A percentile compares a stretch with the other conserved stretches of the same genome.
These are phyloP conservation scores for Eutrema yunnanense DNA, from an alignment of 345 rosid species.

Conservation along the genomic window DNA sequence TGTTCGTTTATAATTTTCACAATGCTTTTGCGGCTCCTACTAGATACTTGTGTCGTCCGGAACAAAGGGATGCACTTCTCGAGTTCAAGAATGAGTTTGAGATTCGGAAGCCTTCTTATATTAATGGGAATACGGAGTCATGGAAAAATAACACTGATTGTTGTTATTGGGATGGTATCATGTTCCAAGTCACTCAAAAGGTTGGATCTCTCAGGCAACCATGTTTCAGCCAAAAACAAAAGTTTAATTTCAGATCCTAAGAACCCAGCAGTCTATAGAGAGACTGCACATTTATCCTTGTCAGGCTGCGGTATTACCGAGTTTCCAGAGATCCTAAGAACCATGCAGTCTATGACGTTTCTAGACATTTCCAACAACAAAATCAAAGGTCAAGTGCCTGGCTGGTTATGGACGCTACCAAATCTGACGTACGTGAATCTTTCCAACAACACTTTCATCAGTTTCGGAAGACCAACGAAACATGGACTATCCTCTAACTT, in stretches of 20 bases:
- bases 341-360: rapidly evolving
- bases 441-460: neutral
- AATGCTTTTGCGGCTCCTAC: neutral
- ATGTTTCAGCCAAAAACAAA: neutral
- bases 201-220: slow-evolving; percentile 1
- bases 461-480: neutral
- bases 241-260: neutral
- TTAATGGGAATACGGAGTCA: neutral
- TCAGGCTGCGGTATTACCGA: neutral
- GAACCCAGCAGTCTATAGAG: no score
- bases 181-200: rapidly evolving
- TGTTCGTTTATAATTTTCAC: neutral
- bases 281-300: neutral
- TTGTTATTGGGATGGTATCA: neutral
- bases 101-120: neutral
- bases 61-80: neutral
- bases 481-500: neutral
- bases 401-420: neutral
- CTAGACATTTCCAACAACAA: neutral
- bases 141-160: neutral
- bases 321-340: neutral
- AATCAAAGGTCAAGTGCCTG: slow-evolving; percentile 9
- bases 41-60: neutral
- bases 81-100: neutral
- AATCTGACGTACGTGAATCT: neutral